Conservation (phyloP, 1,139 yeast species). For the Pneumocystis carinii region DNA sequence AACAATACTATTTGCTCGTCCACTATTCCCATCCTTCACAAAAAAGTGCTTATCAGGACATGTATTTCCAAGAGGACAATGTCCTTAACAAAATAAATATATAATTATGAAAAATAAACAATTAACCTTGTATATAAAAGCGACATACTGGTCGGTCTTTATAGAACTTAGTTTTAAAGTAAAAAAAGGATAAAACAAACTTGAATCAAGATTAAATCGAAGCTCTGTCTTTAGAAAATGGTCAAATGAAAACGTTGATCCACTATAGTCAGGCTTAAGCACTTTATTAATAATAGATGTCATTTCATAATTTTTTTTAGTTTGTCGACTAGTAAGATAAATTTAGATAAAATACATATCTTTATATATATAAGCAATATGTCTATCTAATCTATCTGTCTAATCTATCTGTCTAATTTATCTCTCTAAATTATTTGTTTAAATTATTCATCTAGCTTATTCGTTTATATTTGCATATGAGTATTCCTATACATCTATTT, state of each 20-base stretch:
- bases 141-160: slow-evolving; percentile 1
- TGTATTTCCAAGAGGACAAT: slow-evolving; percentile 70
- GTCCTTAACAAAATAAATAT: slow-evolving; percentile 34
- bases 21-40: slow-evolving; percentile 42
- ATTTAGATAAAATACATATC: neutral
- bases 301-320: neutral
- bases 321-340: neutral
- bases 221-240: neutral
- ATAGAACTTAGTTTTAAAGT: neutral
- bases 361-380: neutral
- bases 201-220: slow-evolving; percentile 3
- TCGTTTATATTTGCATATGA: neutral
- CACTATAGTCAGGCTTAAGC: neutral
- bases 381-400: too few relatives aligned
- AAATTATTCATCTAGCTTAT: too few relatives aligned
- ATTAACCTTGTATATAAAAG: neutral
- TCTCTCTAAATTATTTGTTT: too few relatives aligned
- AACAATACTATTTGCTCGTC: slow-evolving; percentile 38
- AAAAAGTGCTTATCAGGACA: slow-evolving; percentile 68
- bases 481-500: neutral
- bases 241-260: neutral
- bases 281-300: neutral
- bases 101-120: neutral
- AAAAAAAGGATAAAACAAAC: neutral
- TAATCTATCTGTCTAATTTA: too few relatives aligned